Evolutionary conservation across 2,329 filamentous ascomycete genomes (phyloP), one percentile per base, ranked within the genome.

Genomic region (Sarocladium brachiariae): DNA sequence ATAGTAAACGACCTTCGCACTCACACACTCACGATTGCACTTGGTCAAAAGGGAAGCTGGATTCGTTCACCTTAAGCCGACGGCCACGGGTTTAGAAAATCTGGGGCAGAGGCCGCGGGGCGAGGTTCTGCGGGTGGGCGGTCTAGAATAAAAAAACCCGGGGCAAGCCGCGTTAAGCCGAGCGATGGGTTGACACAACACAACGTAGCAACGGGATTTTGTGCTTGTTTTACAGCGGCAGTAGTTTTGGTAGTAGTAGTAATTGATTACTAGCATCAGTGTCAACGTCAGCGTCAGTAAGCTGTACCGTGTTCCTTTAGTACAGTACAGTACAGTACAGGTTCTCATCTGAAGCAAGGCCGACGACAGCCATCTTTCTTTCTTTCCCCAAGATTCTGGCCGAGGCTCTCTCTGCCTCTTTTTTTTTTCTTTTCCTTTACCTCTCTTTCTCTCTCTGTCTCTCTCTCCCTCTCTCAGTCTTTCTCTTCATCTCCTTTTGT

Each of bases 91-190:
- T 30, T 30, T 33, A 18, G 31, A 50, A 51, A 54, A 54, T 52
- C 53, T 48, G 53, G 53, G 53, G 53, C 50, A 51, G 49, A 45
- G 48, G 41, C n/a, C 13, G 21, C 25, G 9, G 43, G 37, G 37
- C 7, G 37, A 7, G 27, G 13, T 7, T 30, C 23, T 10, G 39
- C 24, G 21, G 39, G 39, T 23, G 18, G 19, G 16, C 4, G 39
- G 39, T 45, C 21, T 13, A 14, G 52, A 61, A 25, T 24, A 14
- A n/a, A 8, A 14, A 33, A 23, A 60, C 55, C 69, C 72, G 73
- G 62, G 30, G 59, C 51, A 71, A 75, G 64, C 73, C 75, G 75
- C 57, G 52, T 61, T 55, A 66, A 74, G 64, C 72, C 64, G 64
- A 56, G 45, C 30, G 21, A 25, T 23, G 16, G 43, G 38, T 39